A percentile compares a stretch with the other conserved stretches of the same genome.
phyloP scores from a whole-genome alignment of 192 early-diverging fungal species.

The Rhizoclosmatium globosum region DNA sequence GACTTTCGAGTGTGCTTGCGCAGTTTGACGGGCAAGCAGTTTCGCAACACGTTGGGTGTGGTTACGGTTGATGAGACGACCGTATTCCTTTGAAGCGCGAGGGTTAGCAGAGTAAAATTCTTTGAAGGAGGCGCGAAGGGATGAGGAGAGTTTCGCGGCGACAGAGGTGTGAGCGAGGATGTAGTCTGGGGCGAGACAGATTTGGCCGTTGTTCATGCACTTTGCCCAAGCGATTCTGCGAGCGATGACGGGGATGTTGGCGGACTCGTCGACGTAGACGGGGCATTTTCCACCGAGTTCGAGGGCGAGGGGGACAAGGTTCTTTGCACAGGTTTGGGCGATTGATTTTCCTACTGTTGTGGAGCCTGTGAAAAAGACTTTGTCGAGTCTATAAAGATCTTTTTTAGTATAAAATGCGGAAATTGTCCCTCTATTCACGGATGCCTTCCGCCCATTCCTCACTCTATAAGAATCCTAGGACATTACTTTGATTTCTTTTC shows the following conservation, averaged over 20 bases:
- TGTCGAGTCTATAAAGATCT: conserved; percentile 60
- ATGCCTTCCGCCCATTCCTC: too few species aligned
- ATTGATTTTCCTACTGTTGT: conserved; percentile 80
- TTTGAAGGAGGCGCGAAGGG: conserved; percentile 47
- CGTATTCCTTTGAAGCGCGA: conserved; percentile 60
- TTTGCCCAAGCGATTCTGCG: conserved; percentile 84
- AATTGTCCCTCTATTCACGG: too few species aligned
- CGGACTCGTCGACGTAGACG: conserved; percentile 59
- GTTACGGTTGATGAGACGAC: conserved; percentile 75
- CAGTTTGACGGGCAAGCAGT: conserved; percentile 55
- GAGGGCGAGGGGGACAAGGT: conserved; percentile 79
- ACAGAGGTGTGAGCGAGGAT: conserved; percentile 70
- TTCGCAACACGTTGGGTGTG: conserved; percentile 74
- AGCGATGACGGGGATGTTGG: conserved; percentile 67
- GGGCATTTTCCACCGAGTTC: conserved; percentile 94
- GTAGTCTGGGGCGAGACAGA: conserved; percentile 89
- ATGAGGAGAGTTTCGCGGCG: conserved; percentile 64
- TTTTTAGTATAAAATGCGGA: too few species aligned
- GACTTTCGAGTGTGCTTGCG: conserved; percentile 31
- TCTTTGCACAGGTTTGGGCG: conserved; percentile 81
- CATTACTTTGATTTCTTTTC: too few species aligned
- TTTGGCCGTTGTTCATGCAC: conserved; percentile 85
- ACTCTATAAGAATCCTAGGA: too few species aligned
- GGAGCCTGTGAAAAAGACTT: conserved; percentile 93
- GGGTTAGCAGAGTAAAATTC: conserved; percentile 50